phyloP scores from a whole-genome alignment of 495 filamentous ascomycete genomes.

The Tetracladium marchalianum region DNA sequence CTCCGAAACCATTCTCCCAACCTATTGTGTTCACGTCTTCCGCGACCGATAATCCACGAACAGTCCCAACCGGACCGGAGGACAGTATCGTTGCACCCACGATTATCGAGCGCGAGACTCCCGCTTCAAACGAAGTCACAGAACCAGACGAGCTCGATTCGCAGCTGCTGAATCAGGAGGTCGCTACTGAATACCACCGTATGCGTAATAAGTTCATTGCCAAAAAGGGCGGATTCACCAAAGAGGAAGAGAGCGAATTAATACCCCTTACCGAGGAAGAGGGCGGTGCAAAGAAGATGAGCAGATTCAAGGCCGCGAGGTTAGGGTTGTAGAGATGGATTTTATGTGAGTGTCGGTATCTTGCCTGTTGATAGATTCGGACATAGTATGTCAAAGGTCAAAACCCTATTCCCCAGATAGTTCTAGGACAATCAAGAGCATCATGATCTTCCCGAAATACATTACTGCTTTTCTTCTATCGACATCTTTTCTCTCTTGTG shows the following conservation, averaged over 20 bases:
- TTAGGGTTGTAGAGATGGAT: constrained; percentile 29
- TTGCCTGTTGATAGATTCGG: constrained; percentile 5
- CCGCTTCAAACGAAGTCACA: constrained; percentile 21
- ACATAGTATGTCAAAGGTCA: too few relatives aligned
- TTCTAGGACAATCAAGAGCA: too few relatives aligned
- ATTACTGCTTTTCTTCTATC: neutral
- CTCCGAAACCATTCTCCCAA: constrained; percentile 36
- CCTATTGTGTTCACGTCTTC: constrained; percentile 29
- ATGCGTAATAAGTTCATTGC: constrained; percentile 72
- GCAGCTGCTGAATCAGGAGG: constrained; percentile 59
- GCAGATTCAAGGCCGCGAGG: constrained; percentile 82
- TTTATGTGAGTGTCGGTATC: constrained; percentile 13
- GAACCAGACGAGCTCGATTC: constrained; percentile 70
- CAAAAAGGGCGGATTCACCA: constrained; percentile 63
- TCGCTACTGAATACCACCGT: constrained; percentile 69
- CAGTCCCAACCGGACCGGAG: constrained; percentile 40
- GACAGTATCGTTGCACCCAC: constrained; percentile 45
- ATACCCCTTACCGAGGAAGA: constrained; percentile 57
- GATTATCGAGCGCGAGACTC: constrained; percentile 50
- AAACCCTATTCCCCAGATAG: too few relatives aligned
- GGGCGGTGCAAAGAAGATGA: constrained; percentile 61
- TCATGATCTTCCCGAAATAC: neutral
- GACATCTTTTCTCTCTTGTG: neutral
- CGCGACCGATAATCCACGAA: constrained; percentile 9
- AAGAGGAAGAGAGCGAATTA: constrained; percentile 48